Evolutionary conservation across 1,139 yeast species (phyloP).

Genomic region (Zhuliangozyma blackwelliae): DNA sequence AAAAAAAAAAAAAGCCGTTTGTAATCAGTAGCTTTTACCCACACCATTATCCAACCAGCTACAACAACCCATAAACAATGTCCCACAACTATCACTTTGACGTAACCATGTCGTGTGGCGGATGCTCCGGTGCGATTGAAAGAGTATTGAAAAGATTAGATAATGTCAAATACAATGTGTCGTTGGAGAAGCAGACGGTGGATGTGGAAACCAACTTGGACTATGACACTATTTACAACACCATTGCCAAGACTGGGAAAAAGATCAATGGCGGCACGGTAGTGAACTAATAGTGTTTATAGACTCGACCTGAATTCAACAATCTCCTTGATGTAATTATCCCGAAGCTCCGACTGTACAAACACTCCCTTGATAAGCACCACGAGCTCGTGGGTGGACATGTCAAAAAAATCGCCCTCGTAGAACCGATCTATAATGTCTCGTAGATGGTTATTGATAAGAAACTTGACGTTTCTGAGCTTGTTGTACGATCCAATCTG

Average conservation of each 20-base stretch:
- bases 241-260: slow-evolving; percentile 90
- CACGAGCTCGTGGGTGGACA: slow-evolving; percentile 63
- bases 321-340: slow-evolving; percentile 59
- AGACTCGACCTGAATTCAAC: slow-evolving; percentile 14
- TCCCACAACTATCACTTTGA: slow-evolving; percentile 57
- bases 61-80: slow-evolving; percentile 3
- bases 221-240: slow-evolving; percentile 72
- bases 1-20: no score
- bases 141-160: slow-evolving; percentile 69
- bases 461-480: slow-evolving; percentile 38
- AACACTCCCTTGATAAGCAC: slow-evolving; percentile 56
- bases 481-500: slow-evolving; percentile 33
- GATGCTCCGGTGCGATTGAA: slow-evolving; percentile 86
- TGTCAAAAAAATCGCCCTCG: slow-evolving; percentile 70
- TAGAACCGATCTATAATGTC: slow-evolving; percentile 69
- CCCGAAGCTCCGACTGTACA: slow-evolving; percentile 66
- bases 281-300: slow-evolving; percentile 17
- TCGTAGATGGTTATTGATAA: slow-evolving; percentile 54
- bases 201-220: slow-evolving; percentile 62
- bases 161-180: slow-evolving; percentile 72
- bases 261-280: slow-evolving; percentile 64
- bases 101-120: slow-evolving; percentile 78
- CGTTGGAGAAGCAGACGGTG: slow-evolving; percentile 78
- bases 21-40: no score
- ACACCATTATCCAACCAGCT: no score